These are phyloP conservation scores for Cercospora janseana DNA, from an alignment of 2,329 filamentous ascomycete genomes.

Conservation along the genomic window DNA sequence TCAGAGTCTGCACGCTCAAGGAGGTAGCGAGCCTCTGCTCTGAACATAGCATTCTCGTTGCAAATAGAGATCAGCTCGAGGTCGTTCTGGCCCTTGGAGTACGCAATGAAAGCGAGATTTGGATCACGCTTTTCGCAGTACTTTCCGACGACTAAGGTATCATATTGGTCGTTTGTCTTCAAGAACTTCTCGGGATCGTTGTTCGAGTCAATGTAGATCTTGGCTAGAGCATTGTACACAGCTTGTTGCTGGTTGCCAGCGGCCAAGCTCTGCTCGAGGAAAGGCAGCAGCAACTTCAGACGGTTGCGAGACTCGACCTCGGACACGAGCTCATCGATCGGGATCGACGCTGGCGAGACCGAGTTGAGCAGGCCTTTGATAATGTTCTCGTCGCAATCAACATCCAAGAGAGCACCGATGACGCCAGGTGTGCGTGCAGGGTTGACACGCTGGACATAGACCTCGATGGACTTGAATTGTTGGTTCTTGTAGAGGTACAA, in stretches of 20 bases:
- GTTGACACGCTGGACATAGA: slow-evolving; percentile 97
- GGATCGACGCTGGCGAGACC: slow-evolving; percentile 79
- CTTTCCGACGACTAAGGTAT: slow-evolving; percentile 87
- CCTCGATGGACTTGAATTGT: slow-evolving; percentile 97
- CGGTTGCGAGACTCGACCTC: slow-evolving; percentile 97
- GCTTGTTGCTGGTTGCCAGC: slow-evolving; percentile 93
- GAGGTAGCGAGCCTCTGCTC: slow-evolving; percentile 92
- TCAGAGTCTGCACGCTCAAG: slow-evolving; percentile 85
- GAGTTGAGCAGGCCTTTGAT: slow-evolving; percentile 89
- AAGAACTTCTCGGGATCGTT: slow-evolving; percentile 97
- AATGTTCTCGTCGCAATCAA: slow-evolving; percentile 93
- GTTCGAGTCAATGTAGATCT: slow-evolving; percentile 99
- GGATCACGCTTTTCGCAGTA: slow-evolving; percentile 99
- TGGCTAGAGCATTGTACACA: slow-evolving; percentile 93
- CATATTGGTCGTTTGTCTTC: slow-evolving; percentile 95
- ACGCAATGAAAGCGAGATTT: slow-evolving; percentile 91
- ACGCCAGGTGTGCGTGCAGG: slow-evolving; percentile 86
- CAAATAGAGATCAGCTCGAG: slow-evolving; percentile 95
- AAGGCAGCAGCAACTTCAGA: slow-evolving; percentile 90
- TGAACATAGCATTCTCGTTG: slow-evolving; percentile 99
- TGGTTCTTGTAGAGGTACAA: slow-evolving; percentile 98
- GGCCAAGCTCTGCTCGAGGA: slow-evolving; percentile 88
- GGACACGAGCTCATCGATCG: slow-evolving; percentile 87
- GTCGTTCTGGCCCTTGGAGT: slow-evolving; percentile 95
- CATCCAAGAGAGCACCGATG: slow-evolving; percentile 87